These are phyloP conservation scores for Thermothelomyces thermophilus DNA, from an alignment of 2,329 filamentous ascomycete genomes.

Conservation along the genomic window DNA sequence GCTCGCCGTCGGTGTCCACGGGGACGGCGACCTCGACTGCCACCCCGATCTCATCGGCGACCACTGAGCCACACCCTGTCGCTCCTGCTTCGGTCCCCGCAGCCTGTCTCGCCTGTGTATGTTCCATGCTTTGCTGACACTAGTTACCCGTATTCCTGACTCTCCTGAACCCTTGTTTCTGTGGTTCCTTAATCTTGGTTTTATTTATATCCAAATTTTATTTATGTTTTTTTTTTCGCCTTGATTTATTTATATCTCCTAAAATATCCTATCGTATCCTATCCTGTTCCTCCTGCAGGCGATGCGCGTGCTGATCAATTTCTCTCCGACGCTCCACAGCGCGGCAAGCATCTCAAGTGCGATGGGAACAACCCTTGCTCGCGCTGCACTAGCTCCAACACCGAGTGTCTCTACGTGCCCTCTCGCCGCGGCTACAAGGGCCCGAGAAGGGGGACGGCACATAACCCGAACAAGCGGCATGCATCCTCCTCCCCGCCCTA, in stretches of 20 bases:
- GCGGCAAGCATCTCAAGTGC: slow-evolving; percentile 67
- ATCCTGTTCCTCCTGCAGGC: background rate
- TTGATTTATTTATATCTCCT: no score
- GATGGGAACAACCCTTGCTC: slow-evolving; percentile 64
- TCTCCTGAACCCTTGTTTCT: background rate
- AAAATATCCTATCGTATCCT: no score
- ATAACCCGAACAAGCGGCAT: slow-evolving; percentile 45
- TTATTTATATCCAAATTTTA: slow-evolving; percentile 8
- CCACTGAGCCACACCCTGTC: slow-evolving; percentile 20
- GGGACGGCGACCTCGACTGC: slow-evolving; percentile 25
- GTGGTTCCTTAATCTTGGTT: background rate
- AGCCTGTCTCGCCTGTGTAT: slow-evolving; percentile 51
- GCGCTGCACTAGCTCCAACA: slow-evolving; percentile 53
- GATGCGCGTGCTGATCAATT: slow-evolving; percentile 7
- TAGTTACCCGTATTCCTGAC: no score
- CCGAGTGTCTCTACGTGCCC: slow-evolving; percentile 64
- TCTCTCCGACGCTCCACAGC: slow-evolving; percentile 32
- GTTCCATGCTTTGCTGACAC: slow-evolving; percentile 24
- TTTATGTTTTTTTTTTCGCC: slow-evolving; percentile 12
- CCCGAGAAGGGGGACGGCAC: slow-evolving; percentile 43
- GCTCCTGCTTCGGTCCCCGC: slow-evolving; percentile 33
- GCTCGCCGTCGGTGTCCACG: slow-evolving; percentile 24
- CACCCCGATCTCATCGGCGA: slow-evolving; percentile 20
- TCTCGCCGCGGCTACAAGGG: slow-evolving; percentile 72
- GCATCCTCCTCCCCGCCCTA: slow-evolving; percentile 44